Percentiles rank a stretch among this genome's conserved stretches.
phyloP scores from a whole-genome alignment of 1,284 basidiomycete genomes.

The Microstroma glucosiphilum region DNA sequence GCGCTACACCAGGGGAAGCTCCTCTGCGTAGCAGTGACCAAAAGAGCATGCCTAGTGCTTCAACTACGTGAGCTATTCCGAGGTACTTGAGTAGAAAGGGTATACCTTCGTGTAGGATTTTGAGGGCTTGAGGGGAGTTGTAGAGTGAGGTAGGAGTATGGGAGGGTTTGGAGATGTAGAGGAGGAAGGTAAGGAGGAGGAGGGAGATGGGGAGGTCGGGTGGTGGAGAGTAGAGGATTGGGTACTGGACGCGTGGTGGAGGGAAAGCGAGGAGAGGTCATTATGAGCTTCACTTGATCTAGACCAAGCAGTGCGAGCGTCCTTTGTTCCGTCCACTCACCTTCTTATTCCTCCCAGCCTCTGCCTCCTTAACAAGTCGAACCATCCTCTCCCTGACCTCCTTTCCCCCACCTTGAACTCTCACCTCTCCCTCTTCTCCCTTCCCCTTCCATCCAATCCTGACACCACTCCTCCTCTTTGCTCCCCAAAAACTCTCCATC shows the following conservation, averaged over 20 bases:
- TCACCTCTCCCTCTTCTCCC: not conserved
- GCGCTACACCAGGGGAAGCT: not conserved
- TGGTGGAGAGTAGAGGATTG: constrained; percentile 9
- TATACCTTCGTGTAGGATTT: not conserved
- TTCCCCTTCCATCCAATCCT: not conserved
- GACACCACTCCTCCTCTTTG: not conserved
- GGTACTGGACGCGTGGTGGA: constrained; percentile 9
- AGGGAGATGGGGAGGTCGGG: constrained; percentile 11
- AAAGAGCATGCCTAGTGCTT: constrained; percentile 8
- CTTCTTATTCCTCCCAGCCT: constrained; percentile 2
- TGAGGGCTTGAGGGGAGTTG: not conserved
- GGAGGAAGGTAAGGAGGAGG: not conserved
- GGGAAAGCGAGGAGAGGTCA: not conserved
- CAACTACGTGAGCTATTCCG: constrained; percentile 7
- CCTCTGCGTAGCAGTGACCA: not conserved
- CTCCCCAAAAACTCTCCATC: not conserved
- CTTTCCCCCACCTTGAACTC: not conserved
- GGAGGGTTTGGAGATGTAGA: not conserved
- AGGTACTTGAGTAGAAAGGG: not conserved
- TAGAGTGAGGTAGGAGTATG: not conserved
- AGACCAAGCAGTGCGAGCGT: not conserved
- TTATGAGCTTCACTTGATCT: not conserved
- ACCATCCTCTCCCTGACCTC: constrained; percentile 11
- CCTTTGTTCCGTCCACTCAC: not conserved
- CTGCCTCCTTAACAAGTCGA: constrained; percentile 6